Conservation (phyloP, 2,329 filamentous ascomycete genomes). For the Fusarium praegraminearum region DNA sequence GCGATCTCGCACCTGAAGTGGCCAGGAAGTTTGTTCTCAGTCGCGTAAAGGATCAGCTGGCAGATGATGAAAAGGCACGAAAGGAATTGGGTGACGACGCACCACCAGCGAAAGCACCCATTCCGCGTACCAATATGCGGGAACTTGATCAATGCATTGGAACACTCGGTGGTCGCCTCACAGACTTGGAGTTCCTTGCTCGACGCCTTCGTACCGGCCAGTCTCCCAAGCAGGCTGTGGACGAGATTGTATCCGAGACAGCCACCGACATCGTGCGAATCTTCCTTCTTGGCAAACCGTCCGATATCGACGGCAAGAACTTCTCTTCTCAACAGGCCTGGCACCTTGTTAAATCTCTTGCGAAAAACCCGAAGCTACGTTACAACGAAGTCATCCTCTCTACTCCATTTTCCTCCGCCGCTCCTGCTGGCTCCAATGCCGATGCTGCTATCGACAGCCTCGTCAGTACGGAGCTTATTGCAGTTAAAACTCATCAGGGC, state of each 20-base stretch:
- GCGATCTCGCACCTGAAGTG: slow-evolving; percentile 86
- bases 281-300: slow-evolving; percentile 77
- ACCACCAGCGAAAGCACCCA: slow-evolving; percentile 38
- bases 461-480: slow-evolving; percentile 87
- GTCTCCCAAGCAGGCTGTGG: slow-evolving; percentile 81
- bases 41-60: slow-evolving; percentile 70
- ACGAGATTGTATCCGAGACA: slow-evolving; percentile 89
- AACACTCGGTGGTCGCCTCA: slow-evolving; percentile 88
- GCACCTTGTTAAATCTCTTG: slow-evolving; percentile 84
- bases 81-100: slow-evolving; percentile 45
- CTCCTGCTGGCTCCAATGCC: slow-evolving; percentile 64
- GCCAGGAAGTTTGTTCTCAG: slow-evolving; percentile 92
- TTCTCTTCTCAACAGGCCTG: slow-evolving; percentile 92
- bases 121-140: slow-evolving; percentile 61
- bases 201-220: slow-evolving; percentile 89
- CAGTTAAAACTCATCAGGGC: slow-evolving; percentile 77
- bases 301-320: slow-evolving; percentile 62
- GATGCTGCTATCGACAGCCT: slow-evolving; percentile 83
- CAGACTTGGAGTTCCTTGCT: slow-evolving; percentile 94
- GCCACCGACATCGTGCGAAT: slow-evolving; percentile 93
- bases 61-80: slow-evolving; percentile 44
- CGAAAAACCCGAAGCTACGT: slow-evolving; percentile 73
- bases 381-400: slow-evolving; percentile 89
- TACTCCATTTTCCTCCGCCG: slow-evolving; percentile 72
- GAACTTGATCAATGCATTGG: slow-evolving; percentile 87